A percentile compares a stretch with the other conserved stretches of the same genome.
phyloP scores from a whole-genome alignment of 495 filamentous ascomycete genomes.

The Oleoguttula mirabilis region DNA sequence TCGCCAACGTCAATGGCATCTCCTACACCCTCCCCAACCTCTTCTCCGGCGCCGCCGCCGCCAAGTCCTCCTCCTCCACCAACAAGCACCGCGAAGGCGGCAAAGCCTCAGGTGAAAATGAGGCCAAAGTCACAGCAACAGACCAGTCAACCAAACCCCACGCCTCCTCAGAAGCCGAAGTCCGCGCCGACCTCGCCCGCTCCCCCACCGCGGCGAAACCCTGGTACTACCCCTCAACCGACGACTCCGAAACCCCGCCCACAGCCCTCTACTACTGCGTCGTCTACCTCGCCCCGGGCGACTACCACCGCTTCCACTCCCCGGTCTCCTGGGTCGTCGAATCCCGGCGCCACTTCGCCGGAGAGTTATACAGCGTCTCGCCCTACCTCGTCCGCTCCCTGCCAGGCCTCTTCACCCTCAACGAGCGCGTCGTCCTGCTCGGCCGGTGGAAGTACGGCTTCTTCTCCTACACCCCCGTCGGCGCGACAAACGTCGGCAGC shows the following conservation, averaged over 20 bases:
- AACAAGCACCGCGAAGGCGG: slow-evolving; percentile 13
- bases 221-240: slow-evolving; percentile 58
- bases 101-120: not conserved
- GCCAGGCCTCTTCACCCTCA: slow-evolving; percentile 87
- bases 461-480: slow-evolving; percentile 90
- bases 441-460: slow-evolving; percentile 96
- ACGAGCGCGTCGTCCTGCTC: slow-evolving; percentile 87
- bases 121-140: slow-evolving; percentile 28
- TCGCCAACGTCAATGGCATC: slow-evolving; percentile 92
- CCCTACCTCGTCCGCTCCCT: slow-evolving; percentile 87
- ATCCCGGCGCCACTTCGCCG: slow-evolving; percentile 84
- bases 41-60: slow-evolving; percentile 52
- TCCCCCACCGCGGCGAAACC: slow-evolving; percentile 41
- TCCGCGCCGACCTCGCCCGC: slow-evolving; percentile 69
- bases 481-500: slow-evolving; percentile 95
- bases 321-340: slow-evolving; percentile 90
- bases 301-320: slow-evolving; percentile 97
- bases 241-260: slow-evolving; percentile 35
- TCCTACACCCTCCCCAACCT: slow-evolving; percentile 87
- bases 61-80: slow-evolving; percentile 4
- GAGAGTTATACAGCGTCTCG: slow-evolving; percentile 87
- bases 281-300: slow-evolving; percentile 93
- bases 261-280: slow-evolving; percentile 85
- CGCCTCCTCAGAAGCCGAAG: slow-evolving; percentile 60
- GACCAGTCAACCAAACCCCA: slow-evolving; percentile 58